Conservation (phyloP, 441 rosid genomes). For the Populus tomentosa region DNA sequence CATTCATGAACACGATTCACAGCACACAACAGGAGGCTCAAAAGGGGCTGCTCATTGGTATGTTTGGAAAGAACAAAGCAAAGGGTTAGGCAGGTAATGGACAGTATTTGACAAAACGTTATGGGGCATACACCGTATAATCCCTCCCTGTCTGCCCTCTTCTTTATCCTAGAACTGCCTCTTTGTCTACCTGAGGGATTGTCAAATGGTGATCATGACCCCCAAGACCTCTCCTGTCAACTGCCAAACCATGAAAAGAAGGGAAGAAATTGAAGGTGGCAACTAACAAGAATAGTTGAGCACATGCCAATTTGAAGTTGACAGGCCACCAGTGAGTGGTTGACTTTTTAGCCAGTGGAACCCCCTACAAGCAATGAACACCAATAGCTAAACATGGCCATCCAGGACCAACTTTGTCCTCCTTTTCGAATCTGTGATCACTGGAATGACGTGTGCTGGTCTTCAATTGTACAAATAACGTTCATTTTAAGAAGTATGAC, state of each 20-base stretch:
- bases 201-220: conserved; percentile 7
- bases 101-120: too few species aligned
- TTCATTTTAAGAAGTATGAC: background rate
- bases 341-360: background rate
- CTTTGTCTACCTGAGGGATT: background rate
- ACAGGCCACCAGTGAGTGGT: background rate
- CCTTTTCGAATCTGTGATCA: background rate
- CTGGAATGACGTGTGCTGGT: background rate
- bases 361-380: background rate
- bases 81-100: too few species aligned
- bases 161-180: too few species aligned
- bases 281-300: background rate
- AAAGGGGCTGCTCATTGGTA: too few species aligned
- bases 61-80: too few species aligned
- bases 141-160: too few species aligned
- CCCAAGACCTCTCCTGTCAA: background rate
- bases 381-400: background rate
- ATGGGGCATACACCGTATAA: too few species aligned
- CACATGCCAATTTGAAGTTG: background rate
- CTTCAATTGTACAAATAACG: background rate
- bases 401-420: background rate
- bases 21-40: too few species aligned
- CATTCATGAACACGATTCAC: too few species aligned
- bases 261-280: background rate
- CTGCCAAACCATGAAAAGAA: background rate